Base-by-base conservation (phyloP, 2,329 filamentous ascomycete genomes). In the Gaeumannomyces tritici region DNA sequence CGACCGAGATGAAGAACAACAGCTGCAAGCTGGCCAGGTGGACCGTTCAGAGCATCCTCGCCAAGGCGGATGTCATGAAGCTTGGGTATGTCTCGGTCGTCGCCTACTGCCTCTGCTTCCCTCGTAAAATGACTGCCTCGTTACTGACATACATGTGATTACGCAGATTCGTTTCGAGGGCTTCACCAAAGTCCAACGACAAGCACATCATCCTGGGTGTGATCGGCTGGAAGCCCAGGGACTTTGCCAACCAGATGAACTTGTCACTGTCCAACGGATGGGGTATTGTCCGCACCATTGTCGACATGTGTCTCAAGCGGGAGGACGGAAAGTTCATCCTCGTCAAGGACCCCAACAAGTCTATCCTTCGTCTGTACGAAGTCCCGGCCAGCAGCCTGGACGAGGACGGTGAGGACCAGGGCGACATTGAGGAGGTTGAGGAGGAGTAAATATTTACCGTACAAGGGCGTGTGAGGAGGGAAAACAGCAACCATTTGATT, bases 1-100 rank as follows among this genome's bases (percentile, higher is more conserved):
- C 95, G 26, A 99, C 95, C 15, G 95, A 99, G 82, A 99, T 99
- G 95, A 99, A 99, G 90, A 99, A 99, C 86, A 99, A 99, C 85
- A 92, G 88, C 73, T 96, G 91, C 89, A 99, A 99, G 83, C 88
- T 99, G 66, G 95, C 95, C 63, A 84, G 95, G 75, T 99, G 95
- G 95, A 96, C 95, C 35, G 91, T 93, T 56, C 95, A 99, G 82
- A 91, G 89, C 73, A 97, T 99, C 72, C 86, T 99, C 63, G 93
- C 93, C 74, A 93, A 93, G 79, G 93, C 95, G n/a, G 95, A 99
- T 74, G 83, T 92, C 68, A 97, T 99, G 92, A 99, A 98, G 83
- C 87, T 99, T 75, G 95, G 91, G 89, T 93, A 81, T 67, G 87
- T 82, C 55, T 65, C 66, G 21, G 11, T 21, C 26, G 55, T 62